Base-by-base conservation (phyloP, 116 monocot genomes). In the Cymodocea nodosa region DNA sequence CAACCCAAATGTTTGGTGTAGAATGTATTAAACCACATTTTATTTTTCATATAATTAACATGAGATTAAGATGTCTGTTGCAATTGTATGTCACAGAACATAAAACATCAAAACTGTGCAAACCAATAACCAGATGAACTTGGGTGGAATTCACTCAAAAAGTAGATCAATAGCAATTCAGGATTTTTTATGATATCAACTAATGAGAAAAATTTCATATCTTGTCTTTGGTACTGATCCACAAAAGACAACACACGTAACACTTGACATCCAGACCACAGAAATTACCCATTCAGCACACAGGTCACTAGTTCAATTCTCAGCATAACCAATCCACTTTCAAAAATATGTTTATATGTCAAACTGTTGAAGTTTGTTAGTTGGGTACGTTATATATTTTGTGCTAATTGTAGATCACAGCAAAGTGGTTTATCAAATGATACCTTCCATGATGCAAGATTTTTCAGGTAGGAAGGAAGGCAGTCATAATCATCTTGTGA, bases 391-490 rank as follows among this genome's bases (percentile, higher is more conserved):
- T 57, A 56, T 57, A 11, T 23, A 12, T 11, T 20, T 13, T 6
- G 12, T 6, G 35, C 23, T 2, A 5, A 64, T 48, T 16, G 15
- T 15, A 39, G 20, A 30, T 20, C 22, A 18, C 13, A 22, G 11
- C 18, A 13, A 20, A 49, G 17, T 19, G 6, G 13, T 24, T 24
- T 59, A 20, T 50, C 7, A 65, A 22, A 68, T 2, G 23, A 18
- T 80, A 89, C 94, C 94, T 94, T 84, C 83, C 84, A 87, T 60
- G 94, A 80, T 56, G 86, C 84, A 34, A 94, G 68, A 74, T 68
- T 79, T 82, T 80, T 89, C 70, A 86, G 75, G 63, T 84, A 84
- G 12, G 86, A 57, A 72, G 94, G 94, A 35, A 94, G 82, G 34
- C 56, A 68, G 63, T 94, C 80, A 73, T 84, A 94, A 16, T 82